Evolutionary conservation across 2,329 filamentous ascomycete genomes (phyloP).

Genomic region (Emericellopsis cladophorae): DNA sequence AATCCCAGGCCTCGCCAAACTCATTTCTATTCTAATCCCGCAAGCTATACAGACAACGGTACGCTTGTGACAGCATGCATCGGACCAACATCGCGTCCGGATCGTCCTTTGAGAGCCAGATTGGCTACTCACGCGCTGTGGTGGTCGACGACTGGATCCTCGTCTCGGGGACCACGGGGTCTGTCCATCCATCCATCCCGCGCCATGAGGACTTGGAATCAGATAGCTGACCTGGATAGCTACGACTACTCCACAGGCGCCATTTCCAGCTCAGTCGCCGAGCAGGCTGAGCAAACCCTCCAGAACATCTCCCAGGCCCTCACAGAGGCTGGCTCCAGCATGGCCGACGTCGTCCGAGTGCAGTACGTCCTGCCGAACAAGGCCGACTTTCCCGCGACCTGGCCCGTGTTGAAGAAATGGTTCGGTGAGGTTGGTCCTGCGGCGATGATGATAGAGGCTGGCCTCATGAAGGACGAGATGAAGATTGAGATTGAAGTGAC

Average conservation of each 20-base stretch:
- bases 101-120: constrained; percentile 37
- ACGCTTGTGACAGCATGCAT: constrained; percentile 11
- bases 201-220: background rate
- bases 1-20: too few relatives aligned
- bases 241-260: constrained; percentile 35
- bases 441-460: constrained; percentile 39
- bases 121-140: constrained; percentile 42
- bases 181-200: constrained; percentile 2
- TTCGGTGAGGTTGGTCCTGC: constrained; percentile 35
- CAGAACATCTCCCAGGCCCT: constrained; percentile 32
- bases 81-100: constrained; percentile 32
- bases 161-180: constrained; percentile 44
- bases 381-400: constrained; percentile 31
- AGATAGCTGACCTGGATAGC: background rate
- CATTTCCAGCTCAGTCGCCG: constrained; percentile 29
- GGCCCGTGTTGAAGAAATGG: constrained; percentile 36
- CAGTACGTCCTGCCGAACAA: constrained; percentile 37
- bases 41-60: too few relatives aligned
- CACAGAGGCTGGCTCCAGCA: constrained; percentile 23
- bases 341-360: constrained; percentile 37
- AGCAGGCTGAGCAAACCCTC: constrained; percentile 37
- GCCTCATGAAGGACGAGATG: constrained; percentile 35
- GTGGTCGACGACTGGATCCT: constrained; percentile 36
- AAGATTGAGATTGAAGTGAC: constrained; percentile 31
- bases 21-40: too few relatives aligned